Base-by-base conservation (phyloP, 2,329 filamentous ascomycete genomes). In the Fusarium newnesense region DNA sequence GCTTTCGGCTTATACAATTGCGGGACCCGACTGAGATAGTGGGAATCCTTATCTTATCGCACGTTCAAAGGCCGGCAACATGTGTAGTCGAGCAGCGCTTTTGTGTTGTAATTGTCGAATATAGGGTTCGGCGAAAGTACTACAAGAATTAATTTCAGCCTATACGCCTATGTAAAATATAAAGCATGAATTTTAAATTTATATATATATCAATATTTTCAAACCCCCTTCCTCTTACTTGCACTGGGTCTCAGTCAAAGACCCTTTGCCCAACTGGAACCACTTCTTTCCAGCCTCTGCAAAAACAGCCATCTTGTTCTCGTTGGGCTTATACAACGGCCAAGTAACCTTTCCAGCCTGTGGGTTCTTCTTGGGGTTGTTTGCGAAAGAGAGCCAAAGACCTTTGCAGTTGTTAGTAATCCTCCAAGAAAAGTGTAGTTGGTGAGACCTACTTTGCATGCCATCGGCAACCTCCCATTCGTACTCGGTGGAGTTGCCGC, bases 391-490 rank as follows among this genome's bases (percentile, higher is more conserved):
- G 7, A 67, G 46, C 64, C 64, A 67, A 1, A 67, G 64, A 13
- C 47, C 64, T 67, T 6, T n/a, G 0, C 2, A 2, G 0, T 9
- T 3, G 4, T 67, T 32, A 67, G 39, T 15, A 7, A 3, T 1
- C 2, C 3, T 7, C 13, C 2, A 8, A 16, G 6, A 2, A 4
- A 37, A 11, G 1, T 7, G 4, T 13, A 16, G 1, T 26, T 8
- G 4, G n/a, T 7, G 0, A 34, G 1, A 19, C 40, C 28, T 36
- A 43, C 64, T 47, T 7, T 67, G 63, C 64, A 67, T 67, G 2
- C 64, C 64, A 8, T 39, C 28, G 0, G 63, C 64, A 10, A 67
- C 64, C 6, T 67, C 46, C 64, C 64, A 67, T 21, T 67, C 64
- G 5, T 67, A 67, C 30, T 67, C 54, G 0, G 63, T 67, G 5